Evolutionary conservation across 768 basidiomycete genomes (phyloP).

Genomic region (Agrocybe praecox): DNA sequence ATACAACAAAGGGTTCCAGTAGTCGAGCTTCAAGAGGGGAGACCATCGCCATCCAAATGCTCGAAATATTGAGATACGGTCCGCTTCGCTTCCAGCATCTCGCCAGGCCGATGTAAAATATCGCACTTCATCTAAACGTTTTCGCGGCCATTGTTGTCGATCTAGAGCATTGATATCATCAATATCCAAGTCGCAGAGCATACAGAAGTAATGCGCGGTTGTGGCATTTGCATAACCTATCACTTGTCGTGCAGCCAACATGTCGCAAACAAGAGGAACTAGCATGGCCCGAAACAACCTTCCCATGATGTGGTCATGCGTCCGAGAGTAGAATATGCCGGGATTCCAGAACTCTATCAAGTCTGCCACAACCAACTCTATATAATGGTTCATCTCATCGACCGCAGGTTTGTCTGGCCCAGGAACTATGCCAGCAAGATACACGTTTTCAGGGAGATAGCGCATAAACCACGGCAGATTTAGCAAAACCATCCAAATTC

Average conservation of each 20-base stretch:
- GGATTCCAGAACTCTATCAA: slow-evolving; percentile 31
- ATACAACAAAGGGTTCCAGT: no score
- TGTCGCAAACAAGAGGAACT: slow-evolving; percentile 35
- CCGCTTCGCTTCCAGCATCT: slow-evolving; percentile 13
- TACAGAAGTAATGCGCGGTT: slow-evolving; percentile 20
- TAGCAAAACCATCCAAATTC: slow-evolving; percentile 29
- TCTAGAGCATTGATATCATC: slow-evolving; percentile 23
- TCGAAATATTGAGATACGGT: slow-evolving; percentile 16
- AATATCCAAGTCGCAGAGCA: slow-evolving; percentile 19
- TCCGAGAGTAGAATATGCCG: slow-evolving; percentile 30
- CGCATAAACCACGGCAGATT: slow-evolving; percentile 36
- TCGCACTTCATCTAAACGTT: slow-evolving; percentile 11
- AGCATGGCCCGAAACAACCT: slow-evolving; percentile 28
- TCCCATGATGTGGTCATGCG: slow-evolving; percentile 20
- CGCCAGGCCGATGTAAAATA: slow-evolving; percentile 17
- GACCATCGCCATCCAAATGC: slow-evolving; percentile 30
- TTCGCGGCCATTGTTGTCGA: slow-evolving; percentile 12
- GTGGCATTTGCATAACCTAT: slow-evolving; percentile 20
- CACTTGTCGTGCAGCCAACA: slow-evolving; percentile 29
- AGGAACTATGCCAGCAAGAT: slow-evolving; percentile 42
- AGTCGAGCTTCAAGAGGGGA: slow-evolving; percentile 13
- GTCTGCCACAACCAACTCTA: slow-evolving; percentile 35
- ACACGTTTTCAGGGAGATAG: slow-evolving; percentile 42
- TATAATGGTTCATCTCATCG: slow-evolving; percentile 34
- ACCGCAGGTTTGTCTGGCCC: slow-evolving; percentile 37